phyloP scores from a whole-genome alignment of 1,139 yeast genomes.

The Debaryomycetaceae sp. region DNA sequence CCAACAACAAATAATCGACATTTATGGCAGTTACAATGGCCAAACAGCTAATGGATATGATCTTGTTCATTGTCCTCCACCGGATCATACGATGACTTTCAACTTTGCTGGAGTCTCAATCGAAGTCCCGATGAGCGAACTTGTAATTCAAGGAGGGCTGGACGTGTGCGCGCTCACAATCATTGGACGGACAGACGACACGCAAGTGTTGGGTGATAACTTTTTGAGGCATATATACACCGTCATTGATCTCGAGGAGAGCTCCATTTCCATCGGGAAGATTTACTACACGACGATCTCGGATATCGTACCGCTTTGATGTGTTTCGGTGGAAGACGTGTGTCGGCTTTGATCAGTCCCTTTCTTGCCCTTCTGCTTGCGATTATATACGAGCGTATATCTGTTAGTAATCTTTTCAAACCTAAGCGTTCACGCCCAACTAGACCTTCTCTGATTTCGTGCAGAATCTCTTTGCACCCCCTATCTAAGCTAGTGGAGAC shows the following conservation, averaged over 20 bases:
- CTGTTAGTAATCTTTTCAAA: too few relatives aligned
- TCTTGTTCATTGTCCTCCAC: conserved; percentile 2
- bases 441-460: too few relatives aligned
- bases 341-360: too few relatives aligned
- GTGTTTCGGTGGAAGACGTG: too few relatives aligned
- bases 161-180: too few relatives aligned
- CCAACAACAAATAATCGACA: background rate
- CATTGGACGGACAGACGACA: conserved; percentile 12
- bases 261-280: conserved; percentile 17
- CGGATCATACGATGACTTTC: conserved; percentile 3
- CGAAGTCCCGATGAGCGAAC: conserved; percentile 2
- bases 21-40: conserved; percentile 2
- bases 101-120: conserved; percentile 5
- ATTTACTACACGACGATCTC: conserved; percentile 12
- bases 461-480: too few relatives aligned
- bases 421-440: too few relatives aligned
- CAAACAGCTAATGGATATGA: background rate
- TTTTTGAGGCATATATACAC: conserved; percentile 21
- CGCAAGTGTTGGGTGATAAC: conserved; percentile 21
- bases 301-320: conserved; percentile 10
- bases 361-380: too few relatives aligned
- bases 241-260: conserved; percentile 18
- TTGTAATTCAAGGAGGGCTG: too few relatives aligned
- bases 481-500: too few relatives aligned
- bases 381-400: too few relatives aligned